Evolutionary conservation across 1,139 yeast genomes (phyloP).

Genomic region (Suhomyces chickasaworum): DNA sequence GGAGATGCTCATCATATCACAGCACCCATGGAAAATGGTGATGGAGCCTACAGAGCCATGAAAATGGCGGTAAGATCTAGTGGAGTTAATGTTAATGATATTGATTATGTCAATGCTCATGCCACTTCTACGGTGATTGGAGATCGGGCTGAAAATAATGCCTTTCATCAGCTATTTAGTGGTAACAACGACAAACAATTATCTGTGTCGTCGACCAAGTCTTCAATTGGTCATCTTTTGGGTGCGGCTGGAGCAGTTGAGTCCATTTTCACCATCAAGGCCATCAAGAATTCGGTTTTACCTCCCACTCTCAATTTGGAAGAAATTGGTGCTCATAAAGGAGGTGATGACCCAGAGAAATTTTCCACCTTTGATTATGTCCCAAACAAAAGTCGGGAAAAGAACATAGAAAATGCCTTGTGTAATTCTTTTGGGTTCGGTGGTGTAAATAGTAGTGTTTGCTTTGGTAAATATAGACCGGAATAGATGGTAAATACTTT

Average conservation of each 20-base stretch:
- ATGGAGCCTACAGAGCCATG: slow-evolving; percentile 88
- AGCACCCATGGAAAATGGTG: slow-evolving; percentile 81
- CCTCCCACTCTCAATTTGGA: slow-evolving; percentile 85
- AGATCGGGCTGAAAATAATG: slow-evolving; percentile 83
- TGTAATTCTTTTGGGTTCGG: slow-evolving; percentile 97
- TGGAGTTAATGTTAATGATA: slow-evolving; percentile 38
- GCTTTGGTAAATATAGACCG: slow-evolving; percentile 40
- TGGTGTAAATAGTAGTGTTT: slow-evolving; percentile 83
- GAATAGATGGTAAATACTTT: background rate
- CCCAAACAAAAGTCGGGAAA: slow-evolving; percentile 44
- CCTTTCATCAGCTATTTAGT: slow-evolving; percentile 58
- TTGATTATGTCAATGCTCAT: slow-evolving; percentile 90
- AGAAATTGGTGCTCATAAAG: slow-evolving; percentile 47
- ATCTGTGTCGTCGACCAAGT: slow-evolving; percentile 80
- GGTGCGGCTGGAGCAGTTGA: slow-evolving; percentile 98
- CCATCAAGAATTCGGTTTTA: slow-evolving; percentile 55
- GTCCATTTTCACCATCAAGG: slow-evolving; percentile 73
- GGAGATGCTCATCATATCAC: slow-evolving; percentile 95
- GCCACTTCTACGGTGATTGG: slow-evolving; percentile 94
- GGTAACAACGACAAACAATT: slow-evolving; percentile 22
- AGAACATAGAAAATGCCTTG: slow-evolving; percentile 57
- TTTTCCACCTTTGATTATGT: slow-evolving; percentile 63
- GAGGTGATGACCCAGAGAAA: slow-evolving; percentile 39
- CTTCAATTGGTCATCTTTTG: slow-evolving; percentile 88
- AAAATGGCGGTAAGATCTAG: slow-evolving; percentile 64